A percentile compares a stretch with the other conserved stretches of the same genome.
Evolutionary conservation across 1,139 yeast genomes (phyloP).

Genomic region (Hyphopichia pseudoburtonii): DNA sequence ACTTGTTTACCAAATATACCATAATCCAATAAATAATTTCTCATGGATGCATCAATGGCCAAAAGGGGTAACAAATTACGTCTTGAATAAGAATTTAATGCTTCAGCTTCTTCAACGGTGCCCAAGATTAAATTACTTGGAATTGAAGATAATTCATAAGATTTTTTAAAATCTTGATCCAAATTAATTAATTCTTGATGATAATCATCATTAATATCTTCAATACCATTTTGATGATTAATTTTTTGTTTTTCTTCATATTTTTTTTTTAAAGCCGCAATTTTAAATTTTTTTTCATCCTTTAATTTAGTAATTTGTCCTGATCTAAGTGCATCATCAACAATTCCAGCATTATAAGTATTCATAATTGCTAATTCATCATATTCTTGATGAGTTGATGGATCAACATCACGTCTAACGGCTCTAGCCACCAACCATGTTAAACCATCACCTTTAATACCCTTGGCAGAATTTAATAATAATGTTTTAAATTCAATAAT

Average conservation of each 20-base stretch:
- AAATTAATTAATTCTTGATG: slow-evolving; percentile 4
- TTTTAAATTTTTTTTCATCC: slow-evolving; percentile 33
- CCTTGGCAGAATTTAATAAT: slow-evolving; percentile 57
- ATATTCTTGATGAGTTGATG: slow-evolving; percentile 19
- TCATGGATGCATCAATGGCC: slow-evolving; percentile 70
- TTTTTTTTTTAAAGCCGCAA: slow-evolving; percentile 24
- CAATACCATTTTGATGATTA: slow-evolving; percentile 11
- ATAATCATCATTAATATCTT: slow-evolving; percentile 1
- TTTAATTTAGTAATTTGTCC: slow-evolving; percentile 47
- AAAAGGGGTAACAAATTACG: slow-evolving; percentile 59
- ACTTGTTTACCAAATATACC: slow-evolving; percentile 72
- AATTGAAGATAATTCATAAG: slow-evolving; percentile 7
- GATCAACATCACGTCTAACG: slow-evolving; percentile 29
- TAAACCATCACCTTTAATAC: slow-evolving; percentile 73
- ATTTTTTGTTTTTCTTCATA: slow-evolving; percentile 15
- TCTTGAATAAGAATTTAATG: slow-evolving; percentile 33
- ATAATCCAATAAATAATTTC: slow-evolving; percentile 66
- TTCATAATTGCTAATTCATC: slow-evolving; percentile 61
- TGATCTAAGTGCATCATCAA: slow-evolving; percentile 53
- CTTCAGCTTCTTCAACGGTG: slow-evolving; percentile 45
- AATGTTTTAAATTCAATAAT: slow-evolving; percentile 64
- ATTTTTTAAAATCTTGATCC: slow-evolving; percentile 4
- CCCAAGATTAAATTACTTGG: slow-evolving; percentile 30
- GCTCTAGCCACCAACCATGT: slow-evolving; percentile 74
- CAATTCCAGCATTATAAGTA: slow-evolving; percentile 75